Evolutionary conservation across 1,284 basidiomycete genomes (phyloP).

Genomic region (Sparassis latifolia): DNA sequence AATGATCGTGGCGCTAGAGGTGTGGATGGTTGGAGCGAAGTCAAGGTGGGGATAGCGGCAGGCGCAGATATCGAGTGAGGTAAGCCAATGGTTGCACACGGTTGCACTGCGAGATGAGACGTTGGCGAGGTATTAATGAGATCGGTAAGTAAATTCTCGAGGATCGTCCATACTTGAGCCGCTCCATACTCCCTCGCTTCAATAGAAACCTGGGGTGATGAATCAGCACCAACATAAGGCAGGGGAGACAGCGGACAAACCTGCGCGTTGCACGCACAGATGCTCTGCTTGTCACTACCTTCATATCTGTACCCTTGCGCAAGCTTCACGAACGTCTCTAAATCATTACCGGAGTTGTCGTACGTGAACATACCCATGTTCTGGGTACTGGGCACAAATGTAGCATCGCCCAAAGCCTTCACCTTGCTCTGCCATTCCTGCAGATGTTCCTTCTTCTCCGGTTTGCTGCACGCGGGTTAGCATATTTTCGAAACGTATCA

Average conservation of each 20-base stretch:
- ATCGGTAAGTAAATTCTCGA: slow-evolving; percentile 52
- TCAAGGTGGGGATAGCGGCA: slow-evolving; percentile 29
- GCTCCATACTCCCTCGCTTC: slow-evolving; percentile 54
- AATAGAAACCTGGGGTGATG: slow-evolving; percentile 45
- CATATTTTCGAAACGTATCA: too few relatives aligned
- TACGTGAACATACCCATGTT: slow-evolving; percentile 43
- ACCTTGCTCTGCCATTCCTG: slow-evolving; percentile 30
- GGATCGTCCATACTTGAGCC: slow-evolving; percentile 65
- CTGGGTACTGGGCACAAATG: slow-evolving; percentile 44
- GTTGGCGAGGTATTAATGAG: slow-evolving; percentile 28
- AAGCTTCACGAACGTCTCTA: slow-evolving; percentile 51
- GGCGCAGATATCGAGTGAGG: slow-evolving; percentile 40
- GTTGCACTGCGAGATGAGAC: slow-evolving; percentile 15
- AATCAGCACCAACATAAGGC: background rate
- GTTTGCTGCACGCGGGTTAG: slow-evolving; percentile 32
- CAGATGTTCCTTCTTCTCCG: slow-evolving; percentile 36
- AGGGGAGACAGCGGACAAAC: slow-evolving; percentile 11
- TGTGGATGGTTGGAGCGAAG: slow-evolving; percentile 3
- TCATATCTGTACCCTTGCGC: slow-evolving; percentile 65
- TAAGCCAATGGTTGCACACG: slow-evolving; percentile 18
- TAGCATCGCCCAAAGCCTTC: slow-evolving; percentile 49
- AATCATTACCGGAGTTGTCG: slow-evolving; percentile 32
- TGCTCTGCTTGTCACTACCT: slow-evolving; percentile 39
- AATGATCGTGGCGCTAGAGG: slow-evolving; percentile 12
- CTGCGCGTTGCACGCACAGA: slow-evolving; percentile 57